These are phyloP conservation scores for Xylaria sp. DNA, from an alignment of 2,329 filamentous ascomycete species.

Conservation along the genomic window DNA sequence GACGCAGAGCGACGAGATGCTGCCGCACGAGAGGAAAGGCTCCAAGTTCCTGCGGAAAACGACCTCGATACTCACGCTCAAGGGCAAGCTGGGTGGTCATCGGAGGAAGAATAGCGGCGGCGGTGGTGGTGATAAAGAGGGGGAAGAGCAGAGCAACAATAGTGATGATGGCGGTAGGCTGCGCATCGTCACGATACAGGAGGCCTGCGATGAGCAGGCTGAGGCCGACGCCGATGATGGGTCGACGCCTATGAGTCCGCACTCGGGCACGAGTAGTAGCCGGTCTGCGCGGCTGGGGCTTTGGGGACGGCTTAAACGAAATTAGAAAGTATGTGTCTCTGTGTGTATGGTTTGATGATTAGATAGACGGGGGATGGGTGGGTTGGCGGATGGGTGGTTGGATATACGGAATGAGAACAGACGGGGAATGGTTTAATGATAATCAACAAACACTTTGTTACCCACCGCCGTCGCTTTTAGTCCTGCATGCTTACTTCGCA, in stretches of 20 bases:
- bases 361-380: background rate
- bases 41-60: constrained; percentile 53
- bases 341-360: constrained; percentile 8
- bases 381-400: background rate
- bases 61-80: constrained; percentile 63
- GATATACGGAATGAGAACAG: background rate
- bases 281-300: constrained; percentile 21
- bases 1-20: constrained; percentile 66
- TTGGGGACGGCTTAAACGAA: constrained; percentile 30
- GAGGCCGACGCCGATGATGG: constrained; percentile 34
- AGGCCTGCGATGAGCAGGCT: constrained; percentile 26
- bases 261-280: constrained; percentile 23
- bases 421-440: constrained; percentile 1
- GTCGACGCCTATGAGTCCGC: constrained; percentile 36
- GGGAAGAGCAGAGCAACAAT: background rate
- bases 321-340: constrained; percentile 3
- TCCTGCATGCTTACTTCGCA: background rate
- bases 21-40: constrained; percentile 31
- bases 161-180: constrained; percentile 44
- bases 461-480: background rate
- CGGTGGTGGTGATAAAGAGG: background rate
- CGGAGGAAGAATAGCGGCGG: constrained; percentile 46
- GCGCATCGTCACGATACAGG: constrained; percentile 30
- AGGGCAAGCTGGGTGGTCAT: constrained; percentile 53
- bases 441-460: background rate